Conservation (phyloP, 2,329 filamentous ascomycete species). For the Penicillium corylophilum region DNA sequence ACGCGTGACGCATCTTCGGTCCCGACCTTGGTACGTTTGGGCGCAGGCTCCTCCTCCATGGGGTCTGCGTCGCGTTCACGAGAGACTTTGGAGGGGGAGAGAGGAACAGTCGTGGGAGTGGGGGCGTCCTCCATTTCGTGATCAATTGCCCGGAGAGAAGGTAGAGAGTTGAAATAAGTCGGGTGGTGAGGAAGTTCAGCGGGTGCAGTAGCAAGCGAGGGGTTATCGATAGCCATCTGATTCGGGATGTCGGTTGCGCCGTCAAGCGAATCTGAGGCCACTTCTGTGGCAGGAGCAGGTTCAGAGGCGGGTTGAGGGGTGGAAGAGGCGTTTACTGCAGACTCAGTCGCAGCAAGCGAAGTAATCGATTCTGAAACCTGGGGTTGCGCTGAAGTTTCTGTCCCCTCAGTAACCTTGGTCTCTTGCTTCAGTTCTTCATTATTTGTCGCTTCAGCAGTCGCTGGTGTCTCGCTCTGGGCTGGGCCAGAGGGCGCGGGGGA, state of each 20-base stretch:
- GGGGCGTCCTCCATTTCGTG: constrained; percentile 57
- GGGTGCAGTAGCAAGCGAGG: constrained; percentile 14
- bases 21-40: constrained; percentile 79
- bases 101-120: constrained; percentile 42
- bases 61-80: constrained; percentile 76
- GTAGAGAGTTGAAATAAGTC: constrained; percentile 12
- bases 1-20: constrained; percentile 46
- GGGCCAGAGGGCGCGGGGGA: constrained; percentile 2
- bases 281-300: neutral
- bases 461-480: constrained; percentile 11
- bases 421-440: constrained; percentile 1
- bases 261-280: constrained; percentile 10
- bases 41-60: constrained; percentile 59
- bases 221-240: constrained; percentile 23
- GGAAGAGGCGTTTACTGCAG: neutral
- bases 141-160: constrained; percentile 38
- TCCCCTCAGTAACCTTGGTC: constrained; percentile 2
- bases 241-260: constrained; percentile 8
- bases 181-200: constrained; percentile 38
- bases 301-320: neutral
- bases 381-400: neutral
- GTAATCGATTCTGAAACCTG: constrained; percentile 2
- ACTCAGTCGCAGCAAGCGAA: neutral
- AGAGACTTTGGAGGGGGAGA: constrained; percentile 59
- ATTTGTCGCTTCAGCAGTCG: neutral